phyloP scores from a whole-genome alignment of 257 asterid genomes.

The Solanum pinnatisectum region DNA sequence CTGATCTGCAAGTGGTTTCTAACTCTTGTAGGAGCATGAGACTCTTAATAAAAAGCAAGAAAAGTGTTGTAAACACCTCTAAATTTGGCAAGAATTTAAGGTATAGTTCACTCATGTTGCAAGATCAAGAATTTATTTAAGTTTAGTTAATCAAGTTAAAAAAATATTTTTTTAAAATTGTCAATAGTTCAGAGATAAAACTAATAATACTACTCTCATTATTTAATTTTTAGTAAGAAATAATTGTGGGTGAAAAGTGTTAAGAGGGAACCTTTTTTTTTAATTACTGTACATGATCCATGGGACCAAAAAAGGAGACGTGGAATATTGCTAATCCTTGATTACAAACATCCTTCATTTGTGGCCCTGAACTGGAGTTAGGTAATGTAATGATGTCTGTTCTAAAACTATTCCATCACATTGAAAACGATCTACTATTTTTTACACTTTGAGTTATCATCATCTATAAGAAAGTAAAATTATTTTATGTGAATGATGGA shows the following conservation, averaged over 20 bases:
- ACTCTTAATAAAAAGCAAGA: background rate
- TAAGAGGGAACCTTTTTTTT: background rate
- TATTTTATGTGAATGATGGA: background rate
- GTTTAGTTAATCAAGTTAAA: too few species aligned
- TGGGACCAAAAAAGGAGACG: background rate
- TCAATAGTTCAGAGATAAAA: too few species aligned
- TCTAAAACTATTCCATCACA: background rate
- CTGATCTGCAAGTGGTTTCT: background rate
- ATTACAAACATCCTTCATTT: background rate
- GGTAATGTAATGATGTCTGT: background rate
- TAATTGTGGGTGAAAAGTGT: background rate
- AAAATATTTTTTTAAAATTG: accelerated
- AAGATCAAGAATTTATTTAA: too few species aligned
- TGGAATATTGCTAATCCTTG: background rate
- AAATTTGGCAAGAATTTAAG: background rate
- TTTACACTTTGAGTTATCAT: background rate
- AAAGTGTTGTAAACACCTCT: too few species aligned
- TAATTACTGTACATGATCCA: background rate
- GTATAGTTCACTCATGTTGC: background rate
- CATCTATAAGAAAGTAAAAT: background rate
- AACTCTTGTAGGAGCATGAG: too few species aligned
- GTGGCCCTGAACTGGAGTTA: background rate
- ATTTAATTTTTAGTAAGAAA: background rate
- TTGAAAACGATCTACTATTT: background rate
- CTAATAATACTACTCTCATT: background rate